Base-by-base conservation (phyloP, 148 eudicot genomes). In the Rhododendron kiyosumense region DNA sequence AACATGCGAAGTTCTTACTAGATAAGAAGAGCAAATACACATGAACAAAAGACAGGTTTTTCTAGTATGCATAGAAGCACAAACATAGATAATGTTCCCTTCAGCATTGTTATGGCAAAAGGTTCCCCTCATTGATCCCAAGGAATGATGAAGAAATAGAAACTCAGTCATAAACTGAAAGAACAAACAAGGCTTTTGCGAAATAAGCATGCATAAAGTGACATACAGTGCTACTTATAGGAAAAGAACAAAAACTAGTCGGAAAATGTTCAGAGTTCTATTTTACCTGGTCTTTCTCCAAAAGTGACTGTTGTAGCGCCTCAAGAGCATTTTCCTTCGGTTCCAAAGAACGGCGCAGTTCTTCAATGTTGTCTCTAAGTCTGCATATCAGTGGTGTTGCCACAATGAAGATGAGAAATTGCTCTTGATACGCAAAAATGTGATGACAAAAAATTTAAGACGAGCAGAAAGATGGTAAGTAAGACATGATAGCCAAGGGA, bases 251-350 rank as follows among this genome's bases (percentile, higher is more conserved):
- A 69, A 69, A 69, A 12, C 17, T 69, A 69, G 45, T 7, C 6
- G 7, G 18, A 15, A 30, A 80, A 43, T 83, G 57, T 48, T 28
- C 63, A 48, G 14, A 34, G 34, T 22, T 51, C 67, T 49, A 46
- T 65, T 28, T 43, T 89, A 97, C 99, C 98, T 97, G 98, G 24
- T 95, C 96, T 89, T 97, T 97, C 86, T 95, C 99, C 73, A 84
- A 75, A 83, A 97, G 93, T 63, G 98, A 93, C 83, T 93, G 98
- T 79, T 95, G 95, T 85, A 95, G 82, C n/a, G 92, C 86, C 90
- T 93, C 98, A 84, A 97, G 85, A 89, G 98, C 97, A 90, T 91
- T 94, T 82, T 97, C 96, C 84, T 97, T 95, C 59, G 99, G 99
- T 89, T 87, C 92, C 87, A 97, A 87, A 28, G 98, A 93, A 88